These are phyloP conservation scores for Moniliella sp. DNA, from an alignment of 1,284 basidiomycete genomes.

Conservation along the genomic window DNA sequence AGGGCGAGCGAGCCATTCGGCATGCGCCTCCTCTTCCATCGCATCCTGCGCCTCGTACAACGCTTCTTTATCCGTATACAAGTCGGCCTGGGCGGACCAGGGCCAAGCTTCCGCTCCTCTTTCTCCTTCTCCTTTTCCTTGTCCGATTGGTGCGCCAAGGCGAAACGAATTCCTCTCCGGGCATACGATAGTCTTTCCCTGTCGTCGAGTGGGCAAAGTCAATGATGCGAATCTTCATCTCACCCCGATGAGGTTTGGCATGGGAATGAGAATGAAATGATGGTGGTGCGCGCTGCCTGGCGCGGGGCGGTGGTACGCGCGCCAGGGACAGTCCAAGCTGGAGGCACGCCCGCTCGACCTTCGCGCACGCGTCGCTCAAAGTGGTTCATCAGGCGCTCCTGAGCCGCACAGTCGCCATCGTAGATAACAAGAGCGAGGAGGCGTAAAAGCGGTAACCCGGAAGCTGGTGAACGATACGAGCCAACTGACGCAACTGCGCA, in stretches of 20 bases:
- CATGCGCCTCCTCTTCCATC: background rate
- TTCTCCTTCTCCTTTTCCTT: no score
- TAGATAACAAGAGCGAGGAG: constrained; percentile 88
- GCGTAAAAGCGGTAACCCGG: constrained; percentile 93
- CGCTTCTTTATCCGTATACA: no score
- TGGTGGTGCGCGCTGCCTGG: no score
- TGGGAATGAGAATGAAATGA: no score
- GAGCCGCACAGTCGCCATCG: constrained; percentile 72
- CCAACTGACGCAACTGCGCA: constrained; percentile 74
- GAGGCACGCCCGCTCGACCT: constrained; percentile 7
- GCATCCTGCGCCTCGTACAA: no score
- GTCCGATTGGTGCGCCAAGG: no score
- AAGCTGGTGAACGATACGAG: constrained; percentile 63
- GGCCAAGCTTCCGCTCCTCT: no score
- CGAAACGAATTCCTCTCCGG: no score
- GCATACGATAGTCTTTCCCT: constrained; percentile 63
- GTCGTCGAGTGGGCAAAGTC: constrained; percentile 98
- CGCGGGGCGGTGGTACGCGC: background rate
- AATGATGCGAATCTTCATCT: constrained; percentile 82
- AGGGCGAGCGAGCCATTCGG: constrained; percentile 9
- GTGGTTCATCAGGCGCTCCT: constrained; percentile 40
- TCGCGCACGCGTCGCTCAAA: constrained; percentile 12
- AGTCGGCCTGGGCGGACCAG: no score
- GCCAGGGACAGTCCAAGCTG: background rate
- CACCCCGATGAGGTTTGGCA: constrained; percentile 41